Base-by-base conservation (phyloP, 1,284 basidiomycete genomes). In the Naganishia cerealis region DNA sequence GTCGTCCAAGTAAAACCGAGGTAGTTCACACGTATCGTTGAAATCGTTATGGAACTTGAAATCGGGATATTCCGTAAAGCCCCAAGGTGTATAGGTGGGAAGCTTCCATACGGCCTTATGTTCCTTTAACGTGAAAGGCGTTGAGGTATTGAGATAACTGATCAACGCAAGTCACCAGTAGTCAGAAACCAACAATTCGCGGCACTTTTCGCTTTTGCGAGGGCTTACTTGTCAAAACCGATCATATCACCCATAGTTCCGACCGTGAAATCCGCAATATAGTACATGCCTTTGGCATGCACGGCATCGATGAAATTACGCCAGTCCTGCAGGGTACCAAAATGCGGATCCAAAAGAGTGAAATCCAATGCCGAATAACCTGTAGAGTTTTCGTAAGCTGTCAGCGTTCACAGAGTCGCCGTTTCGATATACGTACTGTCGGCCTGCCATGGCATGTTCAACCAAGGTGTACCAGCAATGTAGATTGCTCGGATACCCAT, bases 361-460 rank as follows among this genome's bases (percentile, higher is more conserved):
- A 94, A 92, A 78, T 95, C 92, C 71, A 95, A 84, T 10, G 92
- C 90, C 33, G 92, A 95, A 78, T 94, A 95, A 80, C 91, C 91
- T 92, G 68, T 12, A 68, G 18, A 15, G 69, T 42, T 18, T 36
- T 43, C 18, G 39, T 29, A 50, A 38, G 10, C 3, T 18, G 33
- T 24, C 18, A 66, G 24, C 24, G n/a, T 53, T 38, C 29, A 57
- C 7, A 26, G 21, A 33, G 3, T 7, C 6, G 42, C n/a, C 15
- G 5, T 18, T 26, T 42, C n/a, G 29, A 40, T 18, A 13, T 63
- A 85, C 90, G 77, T 71, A 91, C 91, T 92, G 85, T 95, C 92
- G 18, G 92, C 90, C 79, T 93, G 89, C 92, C 92, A 95, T 21
- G 92, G 82, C 92, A 94, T 93, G 84, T 95, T 94, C 72, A 94